These are phyloP conservation scores for Penicillium sp. DNA, from an alignment of 2,329 filamentous ascomycete genomes.

Conservation along the genomic window DNA sequence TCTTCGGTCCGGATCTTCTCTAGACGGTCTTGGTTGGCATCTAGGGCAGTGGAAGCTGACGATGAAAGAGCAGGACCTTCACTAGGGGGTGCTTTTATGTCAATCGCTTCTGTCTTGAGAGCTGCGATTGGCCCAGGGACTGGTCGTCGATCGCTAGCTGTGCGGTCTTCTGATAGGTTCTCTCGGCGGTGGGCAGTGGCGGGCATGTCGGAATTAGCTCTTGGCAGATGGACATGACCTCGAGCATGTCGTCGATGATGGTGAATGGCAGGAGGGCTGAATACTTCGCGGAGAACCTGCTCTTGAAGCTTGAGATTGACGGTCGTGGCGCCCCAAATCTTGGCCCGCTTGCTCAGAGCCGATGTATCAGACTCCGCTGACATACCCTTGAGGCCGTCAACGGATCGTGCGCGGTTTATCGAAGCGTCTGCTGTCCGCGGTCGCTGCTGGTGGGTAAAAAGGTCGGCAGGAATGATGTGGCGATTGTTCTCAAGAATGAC, in stretches of 20 bases:
- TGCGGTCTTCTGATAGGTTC: slow-evolving; percentile 39
- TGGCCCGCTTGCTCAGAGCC: slow-evolving; percentile 49
- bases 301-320: slow-evolving; percentile 86
- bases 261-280: slow-evolving; percentile 78
- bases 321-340: slow-evolving; percentile 83
- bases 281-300: slow-evolving; percentile 89
- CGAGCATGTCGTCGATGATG: slow-evolving; percentile 69
- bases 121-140: slow-evolving; percentile 20
- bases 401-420: slow-evolving; percentile 22
- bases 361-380: slow-evolving; percentile 22
- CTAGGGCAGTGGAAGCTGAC: slow-evolving; percentile 41
- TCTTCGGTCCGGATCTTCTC: slow-evolving; percentile 38
- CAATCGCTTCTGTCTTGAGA: slow-evolving; percentile 28
- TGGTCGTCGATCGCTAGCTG: slow-evolving; percentile 24
- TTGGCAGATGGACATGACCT: slow-evolving; percentile 65
- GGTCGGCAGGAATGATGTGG: slow-evolving; percentile 83
- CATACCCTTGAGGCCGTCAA: slow-evolving; percentile 21
- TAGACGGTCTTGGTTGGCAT: slow-evolving; percentile 34
- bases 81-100: slow-evolving; percentile 27
- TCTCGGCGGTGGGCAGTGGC: slow-evolving; percentile 25
- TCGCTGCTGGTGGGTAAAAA: slow-evolving; percentile 65
- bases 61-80: slow-evolving; percentile 38
- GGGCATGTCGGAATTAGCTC: slow-evolving; percentile 37
- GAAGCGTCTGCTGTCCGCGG: slow-evolving; percentile 38
- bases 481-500: slow-evolving; percentile 93